Evolutionary conservation across 768 basidiomycete species (phyloP).

Genomic region (Boletus bicolor): DNA sequence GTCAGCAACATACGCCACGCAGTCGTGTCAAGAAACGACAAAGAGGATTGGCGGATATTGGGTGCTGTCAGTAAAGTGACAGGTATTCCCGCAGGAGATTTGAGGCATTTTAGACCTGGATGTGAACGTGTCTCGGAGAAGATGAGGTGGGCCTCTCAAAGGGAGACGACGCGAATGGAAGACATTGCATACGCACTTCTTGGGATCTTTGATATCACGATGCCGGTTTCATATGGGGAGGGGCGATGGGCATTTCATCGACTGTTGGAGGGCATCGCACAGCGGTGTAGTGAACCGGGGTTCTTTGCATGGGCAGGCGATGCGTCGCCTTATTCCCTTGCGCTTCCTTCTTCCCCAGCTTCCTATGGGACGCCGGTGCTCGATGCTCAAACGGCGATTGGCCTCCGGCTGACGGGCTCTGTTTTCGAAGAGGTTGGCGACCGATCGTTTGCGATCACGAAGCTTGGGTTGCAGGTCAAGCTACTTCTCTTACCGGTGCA

Average conservation of each 20-base stretch:
- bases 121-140: conserved; percentile 11
- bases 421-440: conserved; percentile 16
- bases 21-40: background rate
- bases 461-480: conserved; percentile 11
- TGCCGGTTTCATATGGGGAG: conserved; percentile 16
- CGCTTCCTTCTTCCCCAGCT: conserved; percentile 7
- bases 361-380: conserved; percentile 6
- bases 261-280: conserved; percentile 6
- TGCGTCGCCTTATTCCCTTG: conserved; percentile 9
- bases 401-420: conserved; percentile 13
- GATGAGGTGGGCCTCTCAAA: conserved; percentile 14
- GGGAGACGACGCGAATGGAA: conserved; percentile 10
- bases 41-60: conserved; percentile 7
- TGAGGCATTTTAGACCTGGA: conserved; percentile 6
- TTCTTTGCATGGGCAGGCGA: conserved; percentile 19
- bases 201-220: conserved; percentile 15
- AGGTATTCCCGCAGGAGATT: background rate
- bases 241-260: conserved; percentile 14
- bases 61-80: conserved; percentile 3
- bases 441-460: conserved; percentile 14
- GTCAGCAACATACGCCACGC: background rate
- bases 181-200: conserved; percentile 12
- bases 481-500: conserved; percentile 9
- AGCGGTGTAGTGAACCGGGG: conserved; percentile 9
- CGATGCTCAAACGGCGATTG: background rate